These are phyloP conservation scores for Paecilomyces formosus DNA, from an alignment of 2,329 filamentous ascomycete species.

Conservation along the genomic window DNA sequence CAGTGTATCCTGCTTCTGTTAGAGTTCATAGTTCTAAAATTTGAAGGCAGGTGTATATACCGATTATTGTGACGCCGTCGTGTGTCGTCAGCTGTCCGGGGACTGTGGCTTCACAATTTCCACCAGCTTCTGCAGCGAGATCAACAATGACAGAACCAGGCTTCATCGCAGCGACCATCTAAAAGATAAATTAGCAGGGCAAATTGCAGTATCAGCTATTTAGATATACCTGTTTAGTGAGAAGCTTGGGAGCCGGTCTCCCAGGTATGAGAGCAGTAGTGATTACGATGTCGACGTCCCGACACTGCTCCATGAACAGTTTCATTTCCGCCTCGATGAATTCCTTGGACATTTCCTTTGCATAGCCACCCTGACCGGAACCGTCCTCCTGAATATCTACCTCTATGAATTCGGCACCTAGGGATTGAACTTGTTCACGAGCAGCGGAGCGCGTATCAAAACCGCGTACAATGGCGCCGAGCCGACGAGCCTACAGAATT, in stretches of 20 bases:
- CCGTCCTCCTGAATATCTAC: conserved; percentile 81
- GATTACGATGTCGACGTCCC: conserved; percentile 85
- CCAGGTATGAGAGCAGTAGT: conserved; percentile 89
- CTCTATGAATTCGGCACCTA: conserved; percentile 84
- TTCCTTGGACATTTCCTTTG: conserved; percentile 89
- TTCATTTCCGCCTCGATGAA: conserved; percentile 93
- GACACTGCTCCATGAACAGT: conserved; percentile 77
- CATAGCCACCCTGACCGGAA: conserved; percentile 76
- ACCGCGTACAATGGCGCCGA: conserved; percentile 82
- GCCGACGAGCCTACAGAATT: conserved; percentile 55
- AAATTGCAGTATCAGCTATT: not conserved
- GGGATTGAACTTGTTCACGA: conserved; percentile 80
- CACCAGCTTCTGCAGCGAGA: conserved; percentile 77
- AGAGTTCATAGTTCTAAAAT: conserved; percentile 4
- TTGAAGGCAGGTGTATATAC: conserved; percentile 35
- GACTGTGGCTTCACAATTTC: conserved; percentile 77
- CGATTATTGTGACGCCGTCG: conserved; percentile 77
- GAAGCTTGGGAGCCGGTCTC: conserved; percentile 72
- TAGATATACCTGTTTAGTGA: conserved; percentile 56
- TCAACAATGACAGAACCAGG: conserved; percentile 85
- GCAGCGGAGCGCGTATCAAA: conserved; percentile 88
- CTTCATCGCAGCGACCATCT: conserved; percentile 78
- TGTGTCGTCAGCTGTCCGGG: conserved; percentile 63
- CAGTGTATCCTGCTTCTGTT: conserved; percentile 60
- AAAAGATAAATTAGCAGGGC: conserved; percentile 6